Conservation (phyloP, 345 rosid genomes). For the Triadica sebifera region DNA sequence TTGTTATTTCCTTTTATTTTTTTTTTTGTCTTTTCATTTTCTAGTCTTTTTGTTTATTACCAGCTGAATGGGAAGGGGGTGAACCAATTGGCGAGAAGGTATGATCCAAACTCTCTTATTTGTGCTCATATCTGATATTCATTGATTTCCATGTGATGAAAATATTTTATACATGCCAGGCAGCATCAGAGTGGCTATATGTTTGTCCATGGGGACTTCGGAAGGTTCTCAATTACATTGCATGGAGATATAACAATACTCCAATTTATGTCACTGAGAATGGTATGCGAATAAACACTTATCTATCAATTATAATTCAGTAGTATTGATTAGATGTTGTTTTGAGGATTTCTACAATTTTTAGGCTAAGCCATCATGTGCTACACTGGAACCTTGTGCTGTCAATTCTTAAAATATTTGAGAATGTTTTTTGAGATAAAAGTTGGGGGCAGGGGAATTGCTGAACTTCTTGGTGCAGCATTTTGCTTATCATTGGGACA, state of each 20-base stretch:
- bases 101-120: constrained; percentile 4
- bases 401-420: background rate
- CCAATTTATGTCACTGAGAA: constrained; percentile 73
- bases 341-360: background rate
- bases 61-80: constrained; percentile 78
- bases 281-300: constrained; percentile 40
- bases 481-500: background rate
- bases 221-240: constrained; percentile 64
- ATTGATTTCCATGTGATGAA: constrained; percentile 9
- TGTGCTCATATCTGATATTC: background rate
- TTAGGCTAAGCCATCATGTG: background rate
- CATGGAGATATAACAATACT: constrained; percentile 56
- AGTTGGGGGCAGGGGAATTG: background rate
- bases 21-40: constrained; percentile 15
- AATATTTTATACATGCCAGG: constrained; percentile 46
- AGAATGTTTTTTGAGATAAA: background rate
- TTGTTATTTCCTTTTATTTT: no score
- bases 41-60: background rate
- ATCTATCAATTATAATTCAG: background rate
- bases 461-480: background rate
- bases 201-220: constrained; percentile 91
- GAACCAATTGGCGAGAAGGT: constrained; percentile 82
- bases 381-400: background rate
- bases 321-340: background rate
- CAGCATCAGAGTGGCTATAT: constrained; percentile 91